Conservation (phyloP, 2,329 filamentous ascomycete genomes). For the Aciculosporium take region DNA sequence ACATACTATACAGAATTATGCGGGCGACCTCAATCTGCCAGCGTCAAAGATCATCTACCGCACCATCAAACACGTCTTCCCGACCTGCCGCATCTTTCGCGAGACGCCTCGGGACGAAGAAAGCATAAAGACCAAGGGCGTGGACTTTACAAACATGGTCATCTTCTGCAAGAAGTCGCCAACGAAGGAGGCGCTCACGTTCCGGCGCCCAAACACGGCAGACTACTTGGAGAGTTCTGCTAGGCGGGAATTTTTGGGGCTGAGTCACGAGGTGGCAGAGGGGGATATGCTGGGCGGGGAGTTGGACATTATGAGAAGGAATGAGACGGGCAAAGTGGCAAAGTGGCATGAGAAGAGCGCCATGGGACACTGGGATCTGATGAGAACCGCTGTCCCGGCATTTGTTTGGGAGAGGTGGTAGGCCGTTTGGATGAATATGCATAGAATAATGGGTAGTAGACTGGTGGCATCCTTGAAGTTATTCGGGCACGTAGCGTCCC, state of each 20-base stretch:
- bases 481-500: slow-evolving; percentile 33
- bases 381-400: slow-evolving; percentile 68
- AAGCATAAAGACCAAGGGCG: slow-evolving; percentile 30
- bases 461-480: slow-evolving; percentile 50
- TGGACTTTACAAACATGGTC: slow-evolving; percentile 90
- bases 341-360: slow-evolving; percentile 65
- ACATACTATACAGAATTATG: slow-evolving; percentile 58
- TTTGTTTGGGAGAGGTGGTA: slow-evolving; percentile 81
- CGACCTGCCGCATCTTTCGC: slow-evolving; percentile 81
- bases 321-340: slow-evolving; percentile 51
- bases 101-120: slow-evolving; percentile 46
- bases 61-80: slow-evolving; percentile 72
- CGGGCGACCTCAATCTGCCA: slow-evolving; percentile 68
- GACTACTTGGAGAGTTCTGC: slow-evolving; percentile 64
- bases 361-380: slow-evolving; percentile 77
- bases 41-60: slow-evolving; percentile 65
- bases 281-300: slow-evolving; percentile 30
- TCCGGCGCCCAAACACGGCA: slow-evolving; percentile 46
- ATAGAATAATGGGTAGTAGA: slow-evolving; percentile 37
- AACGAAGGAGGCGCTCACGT: slow-evolving; percentile 33
- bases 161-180: slow-evolving; percentile 70
- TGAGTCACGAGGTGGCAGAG: slow-evolving; percentile 53
- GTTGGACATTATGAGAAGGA: slow-evolving; percentile 41
- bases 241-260: slow-evolving; percentile 55
- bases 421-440: not conserved